Conservation (phyloP, 2,329 filamentous ascomycete species). For the Nemania bipapillata region DNA sequence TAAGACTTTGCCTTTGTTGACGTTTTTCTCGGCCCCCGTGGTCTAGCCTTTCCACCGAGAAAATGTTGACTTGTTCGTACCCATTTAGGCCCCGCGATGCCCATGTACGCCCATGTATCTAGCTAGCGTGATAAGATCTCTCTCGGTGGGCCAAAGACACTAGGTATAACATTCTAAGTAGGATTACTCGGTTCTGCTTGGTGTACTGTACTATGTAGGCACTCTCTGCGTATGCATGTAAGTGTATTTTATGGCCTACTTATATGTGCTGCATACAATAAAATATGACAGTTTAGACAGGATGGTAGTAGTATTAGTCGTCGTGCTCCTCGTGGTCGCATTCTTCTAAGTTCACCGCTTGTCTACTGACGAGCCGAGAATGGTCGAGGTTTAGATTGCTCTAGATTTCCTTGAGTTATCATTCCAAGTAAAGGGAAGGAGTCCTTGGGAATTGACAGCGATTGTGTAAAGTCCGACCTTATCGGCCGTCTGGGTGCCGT, state of each 20-base stretch:
- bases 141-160: background rate
- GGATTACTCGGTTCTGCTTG: background rate
- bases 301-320: background rate
- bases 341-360: background rate
- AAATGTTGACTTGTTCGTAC: background rate
- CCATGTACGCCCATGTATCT: background rate
- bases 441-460: background rate
- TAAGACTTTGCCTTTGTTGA: conserved; percentile 18
- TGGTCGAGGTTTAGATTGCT: background rate
- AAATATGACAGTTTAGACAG: background rate
- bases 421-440: background rate
- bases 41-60: conserved; percentile 20
- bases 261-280: background rate
- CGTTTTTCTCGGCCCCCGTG: conserved; percentile 6
- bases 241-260: background rate
- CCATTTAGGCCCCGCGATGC: conserved; percentile 6
- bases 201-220: background rate
- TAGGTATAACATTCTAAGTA: background rate
- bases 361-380: background rate
- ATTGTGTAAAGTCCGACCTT: conserved; percentile 13
- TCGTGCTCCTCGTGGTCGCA: no score
- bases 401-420: conserved; percentile 6
- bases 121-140: background rate
- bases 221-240: background rate
- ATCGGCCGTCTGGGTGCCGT: conserved; percentile 14